These are phyloP conservation scores for Pythium grandisporangium DNA, from an alignment of 352 stramenopile species.

Conservation along the genomic window DNA sequence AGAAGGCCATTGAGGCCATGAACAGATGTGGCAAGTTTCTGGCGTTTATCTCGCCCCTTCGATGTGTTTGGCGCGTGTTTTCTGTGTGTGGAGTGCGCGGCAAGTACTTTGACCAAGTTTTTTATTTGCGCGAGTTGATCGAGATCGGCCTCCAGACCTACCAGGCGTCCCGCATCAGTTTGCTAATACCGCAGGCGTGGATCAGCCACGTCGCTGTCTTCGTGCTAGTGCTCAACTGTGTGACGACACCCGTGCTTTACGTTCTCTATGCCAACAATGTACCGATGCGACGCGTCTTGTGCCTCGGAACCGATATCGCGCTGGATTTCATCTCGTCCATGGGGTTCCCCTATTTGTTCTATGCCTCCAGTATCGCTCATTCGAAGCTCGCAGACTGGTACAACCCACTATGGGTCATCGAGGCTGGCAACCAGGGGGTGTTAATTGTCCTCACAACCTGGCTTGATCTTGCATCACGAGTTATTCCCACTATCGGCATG, in stretches of 20 bases:
- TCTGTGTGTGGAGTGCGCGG: slow-evolving; percentile 1
- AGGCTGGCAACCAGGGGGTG: slow-evolving; percentile 5
- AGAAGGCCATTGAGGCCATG: no score
- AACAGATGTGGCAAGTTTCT: no score
- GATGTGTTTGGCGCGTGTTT: neutral
- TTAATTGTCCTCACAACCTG: slow-evolving; percentile 7
- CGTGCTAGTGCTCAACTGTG: slow-evolving; percentile 26
- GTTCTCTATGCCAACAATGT: no score
- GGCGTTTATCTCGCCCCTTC: no score
- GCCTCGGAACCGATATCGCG: slow-evolving; percentile 15
- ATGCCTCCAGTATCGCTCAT: slow-evolving; percentile 1
- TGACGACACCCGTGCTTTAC: slow-evolving; percentile 22
- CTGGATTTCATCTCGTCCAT: slow-evolving; percentile 17
- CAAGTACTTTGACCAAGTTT: slow-evolving; percentile 1
- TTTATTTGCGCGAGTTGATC: slow-evolving; percentile 6
- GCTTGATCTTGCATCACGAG: slow-evolving; percentile 3
- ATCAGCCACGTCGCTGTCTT: slow-evolving; percentile 12
- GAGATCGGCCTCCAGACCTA: slow-evolving; percentile 15
- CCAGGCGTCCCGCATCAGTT: slow-evolving; percentile 12
- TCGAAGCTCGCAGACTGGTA: neutral
- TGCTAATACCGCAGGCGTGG: slow-evolving; percentile 7
- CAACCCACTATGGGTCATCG: slow-evolving; percentile 4
- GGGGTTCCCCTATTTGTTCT: slow-evolving; percentile 3
- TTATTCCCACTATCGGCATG: slow-evolving; percentile 5
- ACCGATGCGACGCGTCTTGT: slow-evolving; percentile 16